Conservation (phyloP, 805 yeast genomes). For the Candida wancherniae region DNA sequence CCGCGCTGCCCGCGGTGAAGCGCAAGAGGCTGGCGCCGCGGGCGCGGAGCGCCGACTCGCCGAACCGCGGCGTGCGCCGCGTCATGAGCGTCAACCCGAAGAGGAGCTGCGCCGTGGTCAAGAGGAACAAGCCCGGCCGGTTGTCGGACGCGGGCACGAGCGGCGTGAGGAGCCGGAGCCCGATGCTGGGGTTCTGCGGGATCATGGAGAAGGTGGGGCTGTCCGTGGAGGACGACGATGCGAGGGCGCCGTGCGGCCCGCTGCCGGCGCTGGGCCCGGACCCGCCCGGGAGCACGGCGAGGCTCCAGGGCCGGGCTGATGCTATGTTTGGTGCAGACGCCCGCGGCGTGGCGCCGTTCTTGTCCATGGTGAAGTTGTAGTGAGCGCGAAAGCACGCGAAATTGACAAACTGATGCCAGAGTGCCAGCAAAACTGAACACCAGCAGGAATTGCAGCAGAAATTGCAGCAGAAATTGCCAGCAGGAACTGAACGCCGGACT, state of each 20-base stretch:
- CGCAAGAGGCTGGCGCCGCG: constrained; percentile 8
- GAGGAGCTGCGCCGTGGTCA: constrained; percentile 50
- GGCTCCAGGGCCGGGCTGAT: too few relatives aligned
- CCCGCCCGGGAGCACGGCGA: too few relatives aligned
- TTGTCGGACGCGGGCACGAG: constrained; percentile 70
- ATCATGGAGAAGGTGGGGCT: constrained; percentile 1
- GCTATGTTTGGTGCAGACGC: too few relatives aligned
- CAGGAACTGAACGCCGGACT: too few relatives aligned
- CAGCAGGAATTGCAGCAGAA: too few relatives aligned
- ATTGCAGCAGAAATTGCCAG: too few relatives aligned
- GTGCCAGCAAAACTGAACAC: too few relatives aligned
- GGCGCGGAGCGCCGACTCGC: constrained; percentile 10
- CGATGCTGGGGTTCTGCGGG: constrained; percentile 48
- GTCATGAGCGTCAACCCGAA: constrained; percentile 35
- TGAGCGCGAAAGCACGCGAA: too few relatives aligned
- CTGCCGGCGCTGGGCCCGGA: too few relatives aligned
- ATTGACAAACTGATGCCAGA: too few relatives aligned
- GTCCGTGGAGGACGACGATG: constrained; percentile 2
- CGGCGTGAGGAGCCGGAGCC: constrained; percentile 64
- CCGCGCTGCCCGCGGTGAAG: constrained; percentile 20
- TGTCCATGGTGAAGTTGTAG: too few relatives aligned
- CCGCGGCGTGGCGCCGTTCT: too few relatives aligned
- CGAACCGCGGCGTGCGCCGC: constrained; percentile 10
- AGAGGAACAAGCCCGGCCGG: constrained; percentile 45
- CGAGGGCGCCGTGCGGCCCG: background rate